These are phyloP conservation scores for Rubia tinctorum DNA, from an alignment of 305 asterid genomes.

Conservation along the genomic window DNA sequence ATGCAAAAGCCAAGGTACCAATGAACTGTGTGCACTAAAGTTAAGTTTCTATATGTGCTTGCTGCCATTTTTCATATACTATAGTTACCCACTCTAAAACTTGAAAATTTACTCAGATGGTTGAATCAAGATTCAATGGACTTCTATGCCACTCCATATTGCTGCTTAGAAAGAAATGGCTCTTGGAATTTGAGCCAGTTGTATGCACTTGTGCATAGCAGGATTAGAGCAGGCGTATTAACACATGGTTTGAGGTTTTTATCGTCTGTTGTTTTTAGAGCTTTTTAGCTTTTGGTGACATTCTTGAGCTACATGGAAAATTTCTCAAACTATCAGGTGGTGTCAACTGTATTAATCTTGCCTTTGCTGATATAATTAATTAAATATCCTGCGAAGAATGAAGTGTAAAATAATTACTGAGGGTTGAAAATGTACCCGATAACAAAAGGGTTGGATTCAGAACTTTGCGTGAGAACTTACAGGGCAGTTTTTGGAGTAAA, in stretches of 20 bases:
- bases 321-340: conserved; percentile 98
- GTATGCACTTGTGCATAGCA: conserved; percentile 94
- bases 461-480: no score
- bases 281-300: conserved; percentile 98
- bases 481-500: no score
- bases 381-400: neutral
- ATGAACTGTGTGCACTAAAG: neutral
- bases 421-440: neutral
- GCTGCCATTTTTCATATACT: neutral
- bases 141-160: conserved; percentile 73
- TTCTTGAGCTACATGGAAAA: conserved; percentile 92
- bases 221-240: conserved; percentile 76
- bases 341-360: conserved; percentile 58
- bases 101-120: conserved; percentile 56
- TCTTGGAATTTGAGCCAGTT: conserved; percentile 95
- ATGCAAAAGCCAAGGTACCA: no score
- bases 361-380: neutral
- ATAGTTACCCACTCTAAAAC: conserved; percentile 8
- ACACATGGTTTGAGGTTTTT: conserved; percentile 94
- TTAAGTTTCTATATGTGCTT: neutral
- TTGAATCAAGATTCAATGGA: conserved; percentile 69
- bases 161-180: conserved; percentile 91
- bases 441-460: neutral
- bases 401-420: neutral
- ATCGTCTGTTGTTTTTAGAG: conserved; percentile 99